Percentiles rank a stretch among this genome's conserved stretches.
Evolutionary conservation across 2,329 filamentous ascomycete genomes (phyloP).

Genomic region (Sphaerulina populicola): DNA sequence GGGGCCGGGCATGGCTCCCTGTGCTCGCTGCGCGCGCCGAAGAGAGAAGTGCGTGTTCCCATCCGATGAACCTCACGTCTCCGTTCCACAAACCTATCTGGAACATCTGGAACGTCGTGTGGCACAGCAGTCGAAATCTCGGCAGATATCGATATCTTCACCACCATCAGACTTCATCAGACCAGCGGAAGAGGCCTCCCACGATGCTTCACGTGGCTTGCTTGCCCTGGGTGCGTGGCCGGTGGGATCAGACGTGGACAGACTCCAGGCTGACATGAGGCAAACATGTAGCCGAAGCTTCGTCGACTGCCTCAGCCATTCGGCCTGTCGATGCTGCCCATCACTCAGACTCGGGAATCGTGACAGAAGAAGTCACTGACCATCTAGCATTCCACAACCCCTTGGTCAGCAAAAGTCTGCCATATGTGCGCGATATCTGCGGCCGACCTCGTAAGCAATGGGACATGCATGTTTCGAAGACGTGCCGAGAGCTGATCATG

Average conservation of each 20-base stretch:
- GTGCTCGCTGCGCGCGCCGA: slow-evolving; percentile 40
- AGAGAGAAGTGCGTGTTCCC: slow-evolving; percentile 37
- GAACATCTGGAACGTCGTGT: slow-evolving; percentile 10
- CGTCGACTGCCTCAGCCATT: background rate
- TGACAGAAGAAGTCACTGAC: background rate
- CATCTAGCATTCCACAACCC: slow-evolving; percentile 1
- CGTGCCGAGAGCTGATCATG: background rate
- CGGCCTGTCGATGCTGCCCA: background rate
- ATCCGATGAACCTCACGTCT: slow-evolving; percentile 25
- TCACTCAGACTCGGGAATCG: background rate
- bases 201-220: background rate
- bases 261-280: background rate
- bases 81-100: slow-evolving; percentile 11
- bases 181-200: background rate
- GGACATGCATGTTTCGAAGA: background rate
- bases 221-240: background rate
- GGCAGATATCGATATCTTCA: background rate
- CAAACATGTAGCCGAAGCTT: too few species aligned
- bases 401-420: slow-evolving; percentile 3
- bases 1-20: too few species aligned
- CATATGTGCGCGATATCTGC: slow-evolving; percentile 6
- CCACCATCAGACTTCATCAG: background rate
- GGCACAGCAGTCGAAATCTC: slow-evolving; percentile 1
- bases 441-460: slow-evolving; percentile 30
- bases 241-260: background rate